Evolutionary conservation across 1,284 basidiomycete genomes (phyloP).

Genomic region (Fistulinella staudtii): DNA sequence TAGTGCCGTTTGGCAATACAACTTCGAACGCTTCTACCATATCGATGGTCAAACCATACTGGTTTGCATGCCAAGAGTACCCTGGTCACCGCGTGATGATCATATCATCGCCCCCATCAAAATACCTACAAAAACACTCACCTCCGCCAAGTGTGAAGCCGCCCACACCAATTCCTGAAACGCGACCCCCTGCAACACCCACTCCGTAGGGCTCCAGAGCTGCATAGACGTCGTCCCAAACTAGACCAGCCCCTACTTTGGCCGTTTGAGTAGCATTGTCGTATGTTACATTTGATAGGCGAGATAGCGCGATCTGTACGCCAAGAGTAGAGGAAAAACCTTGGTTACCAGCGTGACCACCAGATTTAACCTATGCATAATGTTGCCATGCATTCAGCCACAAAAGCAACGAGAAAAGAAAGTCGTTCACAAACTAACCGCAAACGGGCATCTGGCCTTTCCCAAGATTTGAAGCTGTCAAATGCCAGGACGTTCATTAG

Average conservation of each 20-base stretch:
- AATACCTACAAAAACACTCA: conserved; percentile 8
- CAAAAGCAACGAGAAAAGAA: too few species aligned
- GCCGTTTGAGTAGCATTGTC: conserved; percentile 40
- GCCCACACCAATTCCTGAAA: conserved; percentile 47
- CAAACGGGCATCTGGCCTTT: conserved; percentile 36
- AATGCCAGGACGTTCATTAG: neutral
- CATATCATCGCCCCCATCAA: conserved; percentile 6
- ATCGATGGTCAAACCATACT: conserved; percentile 50
- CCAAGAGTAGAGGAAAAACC: conserved; percentile 36
- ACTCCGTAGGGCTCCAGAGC: conserved; percentile 41
- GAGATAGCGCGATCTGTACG: conserved; percentile 22
- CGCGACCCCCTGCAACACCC: conserved; percentile 43
- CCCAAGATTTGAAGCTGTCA: conserved; percentile 36
- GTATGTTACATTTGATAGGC: conserved; percentile 15
- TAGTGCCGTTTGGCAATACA: conserved; percentile 45
- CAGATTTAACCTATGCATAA: conserved; percentile 54
- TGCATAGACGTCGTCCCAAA: conserved; percentile 44
- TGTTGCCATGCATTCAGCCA: too few species aligned
- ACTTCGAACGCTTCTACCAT: conserved; percentile 47
- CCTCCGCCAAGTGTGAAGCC: conserved; percentile 35
- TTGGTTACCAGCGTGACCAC: conserved; percentile 40
- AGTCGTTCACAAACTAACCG: too few species aligned
- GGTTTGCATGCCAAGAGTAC: conserved; percentile 53
- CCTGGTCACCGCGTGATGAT: conserved; percentile 32
- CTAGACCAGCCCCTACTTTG: conserved; percentile 26